Base-by-base conservation (phyloP, 345 rosid genomes). In the Syzygium aromaticum region DNA sequence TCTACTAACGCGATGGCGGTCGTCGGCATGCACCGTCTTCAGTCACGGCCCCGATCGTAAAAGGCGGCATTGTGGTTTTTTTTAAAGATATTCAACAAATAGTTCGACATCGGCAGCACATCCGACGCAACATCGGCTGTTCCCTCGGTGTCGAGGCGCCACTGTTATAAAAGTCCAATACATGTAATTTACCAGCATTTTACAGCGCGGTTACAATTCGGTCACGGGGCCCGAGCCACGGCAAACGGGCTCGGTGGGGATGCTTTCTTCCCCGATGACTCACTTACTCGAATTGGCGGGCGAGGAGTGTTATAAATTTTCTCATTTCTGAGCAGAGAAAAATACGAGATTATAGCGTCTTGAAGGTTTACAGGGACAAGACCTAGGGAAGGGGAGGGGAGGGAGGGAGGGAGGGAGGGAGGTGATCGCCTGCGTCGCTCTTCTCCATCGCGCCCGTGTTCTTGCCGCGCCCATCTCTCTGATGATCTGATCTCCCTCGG, bases 141-240 rank as follows among this genome's bases (percentile, higher is more conserved):
- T 5, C n/a, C n/a, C 11, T 64, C 22, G 1, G 3, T 64, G 30
- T 64, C 16, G 19, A 16, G 5, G 5, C 8, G 9, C 9, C 16
- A 3, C 2, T 30, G 0, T 16, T 17, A 30, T 15, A 15, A 16
- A 16, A 64, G 1, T 1, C n/a, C 16, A 9, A n/a, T n/a, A 64
- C 40, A 64, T 7, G 40, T 64, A 30, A 64, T 30, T 64, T 28
- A 64, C 3, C 2, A 27, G 2, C 2, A 27, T 15, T 30, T 64
- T 30, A 64, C 6, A 16, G 40, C 4, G 30, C 3, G 3, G 11
- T 64, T 3, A 64, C 1, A 30, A 30, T 30, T 30, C 22, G 16
- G 3, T 30, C 12, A 64, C 2, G 78, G 78, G 43, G 78, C 82
- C 82, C 0, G 2, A 38, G 82, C 14, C 11, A 38, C 19, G 38